A percentile compares a stretch with the other conserved stretches of the same genome.
phyloP scores from a whole-genome alignment of 805 yeast genomes.

The Yamadazyma takamatsuzukensis region DNA sequence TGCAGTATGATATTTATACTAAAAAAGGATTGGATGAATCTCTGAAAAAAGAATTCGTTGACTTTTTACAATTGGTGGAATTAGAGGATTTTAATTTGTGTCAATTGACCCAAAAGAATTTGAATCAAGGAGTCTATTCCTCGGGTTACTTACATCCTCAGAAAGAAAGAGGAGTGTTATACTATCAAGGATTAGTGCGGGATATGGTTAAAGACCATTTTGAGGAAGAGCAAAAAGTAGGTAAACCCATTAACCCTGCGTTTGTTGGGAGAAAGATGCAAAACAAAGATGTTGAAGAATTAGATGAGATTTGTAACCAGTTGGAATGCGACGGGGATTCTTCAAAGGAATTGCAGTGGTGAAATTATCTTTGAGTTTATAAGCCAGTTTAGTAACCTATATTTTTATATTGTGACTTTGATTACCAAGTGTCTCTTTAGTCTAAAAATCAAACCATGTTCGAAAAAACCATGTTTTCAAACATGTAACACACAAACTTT shows the following conservation, averaged over 20 bases:
- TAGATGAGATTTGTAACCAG: constrained; percentile 47
- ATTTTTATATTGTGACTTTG: too few species aligned
- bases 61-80: constrained; percentile 60
- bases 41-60: constrained; percentile 58
- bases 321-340: constrained; percentile 42
- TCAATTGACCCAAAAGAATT: constrained; percentile 56
- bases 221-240: constrained; percentile 41
- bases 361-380: too few species aligned
- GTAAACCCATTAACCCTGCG: constrained; percentile 52
- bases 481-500: too few species aligned
- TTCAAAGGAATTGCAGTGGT: constrained; percentile 3
- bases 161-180: constrained; percentile 57
- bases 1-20: constrained; percentile 59
- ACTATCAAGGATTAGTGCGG: constrained; percentile 51
- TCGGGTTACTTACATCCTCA: constrained; percentile 58
- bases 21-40: constrained; percentile 54
- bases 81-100: constrained; percentile 52
- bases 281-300: constrained; percentile 42
- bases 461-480: too few species aligned
- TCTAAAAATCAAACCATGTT: too few species aligned
- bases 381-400: too few species aligned
- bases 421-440: too few species aligned
- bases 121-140: constrained; percentile 56
- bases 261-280: constrained; percentile 36
- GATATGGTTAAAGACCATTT: constrained; percentile 58